These are phyloP conservation scores for Perilla frutescens DNA, from an alignment of 257 asterid species.

Conservation along the genomic window DNA sequence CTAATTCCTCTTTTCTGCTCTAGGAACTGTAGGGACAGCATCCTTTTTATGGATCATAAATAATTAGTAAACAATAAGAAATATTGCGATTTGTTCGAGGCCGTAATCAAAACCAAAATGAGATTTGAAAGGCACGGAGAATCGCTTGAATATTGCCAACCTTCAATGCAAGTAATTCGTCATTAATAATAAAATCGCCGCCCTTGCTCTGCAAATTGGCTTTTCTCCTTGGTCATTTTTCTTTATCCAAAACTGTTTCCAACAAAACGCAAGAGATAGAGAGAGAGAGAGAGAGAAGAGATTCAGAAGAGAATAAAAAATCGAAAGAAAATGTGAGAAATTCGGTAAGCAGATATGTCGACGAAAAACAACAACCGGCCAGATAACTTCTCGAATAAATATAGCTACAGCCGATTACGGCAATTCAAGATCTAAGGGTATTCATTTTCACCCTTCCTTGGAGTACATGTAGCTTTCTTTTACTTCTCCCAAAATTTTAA, in stretches of 20 bases:
- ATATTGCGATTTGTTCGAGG: conserved; percentile 73
- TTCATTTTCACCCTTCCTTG: conserved; percentile 44
- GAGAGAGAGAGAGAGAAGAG: no score
- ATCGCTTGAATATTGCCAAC: conserved; percentile 61
- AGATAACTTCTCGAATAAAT: conserved; percentile 49
- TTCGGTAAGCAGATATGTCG: conserved; percentile 66
- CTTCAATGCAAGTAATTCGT: conserved; percentile 71
- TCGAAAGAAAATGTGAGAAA: conserved; percentile 39
- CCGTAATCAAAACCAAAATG: conserved; percentile 51
- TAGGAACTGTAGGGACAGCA: no score
- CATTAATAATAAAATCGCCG: conserved; percentile 44
- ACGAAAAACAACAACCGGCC: conserved; percentile 61
- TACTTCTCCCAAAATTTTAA: no score
- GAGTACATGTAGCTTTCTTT: conserved; percentile 52
- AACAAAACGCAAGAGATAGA: no score
- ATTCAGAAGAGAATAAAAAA: background rate
- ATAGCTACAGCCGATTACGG: conserved; percentile 61
- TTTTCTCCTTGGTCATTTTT: background rate
- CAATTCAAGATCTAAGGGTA: conserved; percentile 53
- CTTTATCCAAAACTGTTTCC: no score
- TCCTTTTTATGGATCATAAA: no score
- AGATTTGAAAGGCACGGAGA: conserved; percentile 73
- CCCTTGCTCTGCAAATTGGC: conserved; percentile 79
- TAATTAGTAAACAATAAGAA: background rate
- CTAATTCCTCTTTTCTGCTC: no score